Conservation (phyloP, 1,284 basidiomycete genomes). For the Ustilago tritici region DNA sequence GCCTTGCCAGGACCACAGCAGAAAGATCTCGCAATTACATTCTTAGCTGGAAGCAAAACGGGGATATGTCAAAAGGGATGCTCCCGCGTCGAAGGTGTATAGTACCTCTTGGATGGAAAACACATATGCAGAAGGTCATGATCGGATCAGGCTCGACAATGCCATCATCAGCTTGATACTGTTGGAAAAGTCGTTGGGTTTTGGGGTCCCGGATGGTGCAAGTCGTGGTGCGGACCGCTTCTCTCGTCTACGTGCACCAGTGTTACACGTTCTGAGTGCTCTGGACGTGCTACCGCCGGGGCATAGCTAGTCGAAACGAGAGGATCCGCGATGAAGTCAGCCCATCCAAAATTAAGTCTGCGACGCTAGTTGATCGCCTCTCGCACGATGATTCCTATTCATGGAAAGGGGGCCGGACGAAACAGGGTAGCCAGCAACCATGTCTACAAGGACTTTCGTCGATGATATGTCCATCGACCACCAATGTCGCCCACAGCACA, state of each 20-base stretch:
- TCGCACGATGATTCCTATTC: background rate
- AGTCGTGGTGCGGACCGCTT: background rate
- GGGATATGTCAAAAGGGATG: no score
- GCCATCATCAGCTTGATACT: background rate
- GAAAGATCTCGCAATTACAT: background rate
- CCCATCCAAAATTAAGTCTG: no score
- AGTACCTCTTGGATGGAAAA: background rate
- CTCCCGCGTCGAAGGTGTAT: no score
- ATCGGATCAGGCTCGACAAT: background rate
- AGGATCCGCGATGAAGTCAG: no score
- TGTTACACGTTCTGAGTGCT: no score
- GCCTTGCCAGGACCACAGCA: background rate
- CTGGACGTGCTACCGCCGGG: no score
- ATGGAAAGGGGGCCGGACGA: background rate
- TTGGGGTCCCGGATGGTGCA: background rate
- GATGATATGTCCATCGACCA: background rate
- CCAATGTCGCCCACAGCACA: background rate
- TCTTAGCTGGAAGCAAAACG: background rate
- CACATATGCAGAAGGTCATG: background rate
- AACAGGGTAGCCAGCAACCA: background rate
- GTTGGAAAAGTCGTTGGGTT: background rate
- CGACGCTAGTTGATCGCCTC: no score
- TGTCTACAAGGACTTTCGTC: background rate
- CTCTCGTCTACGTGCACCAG: no score
- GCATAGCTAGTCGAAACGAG: no score